Evolutionary conservation across 345 rosid species (phyloP).

Genomic region (rapeseed (Brassica napus)): Da-Ae NC_063443.1:18029001-18029500

Average conservation of each 20-base stretch:
- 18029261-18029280: not conserved
- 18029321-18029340: not conserved
- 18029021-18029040: constrained; percentile 1
- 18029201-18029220: not conserved
- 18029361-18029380: not conserved
- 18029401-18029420: too few relatives aligned
- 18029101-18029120: not conserved
- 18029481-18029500: constrained; percentile 4
- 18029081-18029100: not conserved
- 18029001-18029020: constrained; percentile 1
- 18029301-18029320: not conserved
- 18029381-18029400: not conserved
- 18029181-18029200: not conserved
- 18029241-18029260: not conserved
- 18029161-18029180: not conserved
- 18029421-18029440: not conserved
- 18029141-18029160: not conserved
- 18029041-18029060: not conserved
- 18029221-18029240: not conserved
- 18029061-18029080: not conserved
- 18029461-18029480: not conserved
- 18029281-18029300: too few relatives aligned
- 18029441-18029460: not conserved
- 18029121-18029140: not conserved
- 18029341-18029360: not conserved